Conservation (phyloP, 441 rosid species). For the Syzygium syzygioides region DNA sequence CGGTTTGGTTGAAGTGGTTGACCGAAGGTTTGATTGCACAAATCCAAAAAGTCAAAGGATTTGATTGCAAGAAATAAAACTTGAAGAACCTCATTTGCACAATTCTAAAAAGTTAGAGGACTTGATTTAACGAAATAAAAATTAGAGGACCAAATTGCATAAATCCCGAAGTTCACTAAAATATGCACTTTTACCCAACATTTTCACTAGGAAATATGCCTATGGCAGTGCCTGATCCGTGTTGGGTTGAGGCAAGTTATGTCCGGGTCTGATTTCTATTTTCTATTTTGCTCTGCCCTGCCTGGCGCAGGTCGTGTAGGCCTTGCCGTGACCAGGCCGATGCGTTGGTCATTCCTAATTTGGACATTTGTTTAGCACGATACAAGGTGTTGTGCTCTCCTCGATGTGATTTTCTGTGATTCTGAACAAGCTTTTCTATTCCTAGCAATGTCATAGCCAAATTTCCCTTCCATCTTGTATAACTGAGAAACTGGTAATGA, state of each 20-base stretch:
- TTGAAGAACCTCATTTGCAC: neutral
- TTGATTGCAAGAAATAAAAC: neutral
- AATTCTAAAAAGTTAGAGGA: neutral
- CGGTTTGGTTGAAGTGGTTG: neutral
- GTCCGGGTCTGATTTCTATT: neutral
- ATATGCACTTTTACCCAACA: neutral
- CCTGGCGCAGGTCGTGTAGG: neutral
- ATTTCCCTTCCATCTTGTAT: neutral
- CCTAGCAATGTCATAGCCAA: neutral
- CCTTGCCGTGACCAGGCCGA: neutral
- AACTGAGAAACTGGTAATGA: neutral
- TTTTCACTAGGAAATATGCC: neutral
- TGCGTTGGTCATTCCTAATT: neutral
- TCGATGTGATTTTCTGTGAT: neutral
- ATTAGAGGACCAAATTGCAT: neutral
- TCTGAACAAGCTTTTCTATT: neutral
- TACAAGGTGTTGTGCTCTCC: neutral
- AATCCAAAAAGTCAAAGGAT: neutral
- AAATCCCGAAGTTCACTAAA: neutral
- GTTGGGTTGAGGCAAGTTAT: neutral
- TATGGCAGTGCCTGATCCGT: rapidly evolving
- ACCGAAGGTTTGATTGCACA: neutral
- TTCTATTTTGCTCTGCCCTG: neutral
- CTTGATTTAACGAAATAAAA: neutral
- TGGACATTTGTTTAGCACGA: neutral